Evolutionary conservation across 2,329 filamentous ascomycete genomes (phyloP), one percentile per base, ranked within the genome.

Genomic region (Phaeosphaeriaceae sp.): DNA sequence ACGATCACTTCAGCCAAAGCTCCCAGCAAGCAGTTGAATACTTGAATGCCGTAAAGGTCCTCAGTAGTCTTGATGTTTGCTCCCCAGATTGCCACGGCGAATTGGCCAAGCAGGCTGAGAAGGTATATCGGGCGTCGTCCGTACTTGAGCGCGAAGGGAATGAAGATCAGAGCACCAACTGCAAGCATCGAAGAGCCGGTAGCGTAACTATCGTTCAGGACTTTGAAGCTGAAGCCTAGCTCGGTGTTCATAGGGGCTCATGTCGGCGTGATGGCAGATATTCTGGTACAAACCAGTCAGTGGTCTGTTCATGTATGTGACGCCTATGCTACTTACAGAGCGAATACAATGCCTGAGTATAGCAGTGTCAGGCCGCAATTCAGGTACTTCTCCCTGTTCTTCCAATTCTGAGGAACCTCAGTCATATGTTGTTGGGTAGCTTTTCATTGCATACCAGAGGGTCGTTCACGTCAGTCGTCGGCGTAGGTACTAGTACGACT

Each of bases 81-180:
- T 3, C 73, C 73, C 83, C 82, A 85, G 24, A 80, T 65, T n/a
- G 70, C 64, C 0, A 73, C 62, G 0, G 58, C 78, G 40, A 80
- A 72, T 49, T 81, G 78, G 0, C 80, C 63, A 0, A 73, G 63
- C 0, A 75, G 73, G 61, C 79, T 83, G 52, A 82, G 49, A 19
- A 84, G 58, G 56, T 84, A 84, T 0, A 84, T 60, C 1, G 80
- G 79, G 13, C 83, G 77, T 4, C 81, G 71, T 1, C 82, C 82
- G 52, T 77, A 84, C 48, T 82, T 83, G 47, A 80, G 68, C 2
- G 79, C 79, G 30, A 84, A 79, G 0, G 82, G 82, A 1, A 83
- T 77, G 32, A 84, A 68, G 11, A 84, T 32, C 3, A 83, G 52
- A 21, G 73, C 74, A 1, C 82, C 81, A 5, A 84, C 52, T 15